Base-by-base conservation (phyloP, 805 yeast genomes). In the Starmerella vaccinii region DNA sequence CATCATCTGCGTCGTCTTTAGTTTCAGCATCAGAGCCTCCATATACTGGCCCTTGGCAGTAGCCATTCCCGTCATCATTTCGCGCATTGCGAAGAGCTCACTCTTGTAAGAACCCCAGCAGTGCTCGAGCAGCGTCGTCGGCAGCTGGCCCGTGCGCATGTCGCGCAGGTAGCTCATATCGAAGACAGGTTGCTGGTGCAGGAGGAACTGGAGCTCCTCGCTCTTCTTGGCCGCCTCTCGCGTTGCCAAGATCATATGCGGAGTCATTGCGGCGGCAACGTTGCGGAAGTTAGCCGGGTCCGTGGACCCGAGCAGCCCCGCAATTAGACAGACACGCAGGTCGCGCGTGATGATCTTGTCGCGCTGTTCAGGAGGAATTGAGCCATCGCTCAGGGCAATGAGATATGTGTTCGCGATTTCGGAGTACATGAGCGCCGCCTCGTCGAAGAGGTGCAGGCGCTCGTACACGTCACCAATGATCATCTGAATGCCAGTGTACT, bases 381-480 rank as follows among this genome's bases (percentile, higher is more conserved):
- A 62, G 27, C 70, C 70, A 52, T 81, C 68, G 15, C 76, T 76
- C 13, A 76, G 73, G 55, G 78, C 71, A 19, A 57, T 49, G 61
- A 79, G 82, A 34, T 77, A 68, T 3, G 80, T 72, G 13, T 80
- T 76, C 16, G 52, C 50, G 45, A 85, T 68, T 59, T 84, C 90
- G 50, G 77, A 70, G 65, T 85, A 88, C 8, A 85, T 67, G 55
- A 73, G 71, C 33, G 76, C 71, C 0, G 95, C 94, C 47, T 82
- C 83, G 13, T 76, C 76, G 29, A 61, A 57, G 78, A 76, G 73
- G 19, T 72, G 74, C 58, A 87, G 65, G 37, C 81, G 72, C 60
- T 86, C 95, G 62, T 78, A 84, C 87, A 87, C 82, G 61, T 88
- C 95, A 10, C 83, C 95, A 32, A 86, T 70, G 61, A 89, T 86